Percentiles rank a stretch among this genome's conserved stretches.
Evolutionary conservation across 768 basidiomycete genomes (phyloP).

Genomic region (Tulasnella sp.): DNA sequence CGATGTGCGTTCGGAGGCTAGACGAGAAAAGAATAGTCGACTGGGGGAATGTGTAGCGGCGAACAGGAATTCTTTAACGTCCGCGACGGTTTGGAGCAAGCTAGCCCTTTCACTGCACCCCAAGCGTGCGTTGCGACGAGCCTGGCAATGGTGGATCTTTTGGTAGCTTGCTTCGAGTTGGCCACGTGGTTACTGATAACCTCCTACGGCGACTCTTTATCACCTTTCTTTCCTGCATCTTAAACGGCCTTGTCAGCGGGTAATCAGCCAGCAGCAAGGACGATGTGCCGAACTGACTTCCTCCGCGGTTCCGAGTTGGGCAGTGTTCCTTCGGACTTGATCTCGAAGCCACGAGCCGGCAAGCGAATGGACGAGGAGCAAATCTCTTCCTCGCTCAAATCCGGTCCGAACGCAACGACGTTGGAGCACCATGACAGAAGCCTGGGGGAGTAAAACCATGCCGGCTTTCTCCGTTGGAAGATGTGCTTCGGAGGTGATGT

Average conservation of each 20-base stretch:
- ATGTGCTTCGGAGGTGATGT: too few species aligned
- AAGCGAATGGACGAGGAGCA: constrained; percentile 48
- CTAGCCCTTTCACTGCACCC: constrained; percentile 78
- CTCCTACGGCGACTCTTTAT: too few species aligned
- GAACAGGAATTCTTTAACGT: constrained; percentile 48
- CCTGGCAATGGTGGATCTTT: too few species aligned
- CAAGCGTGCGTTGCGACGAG: constrained; percentile 30
- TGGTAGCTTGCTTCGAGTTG: too few species aligned
- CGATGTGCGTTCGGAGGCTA: constrained; percentile 45
- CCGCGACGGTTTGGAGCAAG: constrained; percentile 46
- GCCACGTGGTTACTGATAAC: constrained; percentile 36
- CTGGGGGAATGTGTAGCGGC: constrained; percentile 55
- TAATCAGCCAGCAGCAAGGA: not conserved
- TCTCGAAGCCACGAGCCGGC: constrained; percentile 64
- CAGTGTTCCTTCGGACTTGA: constrained; percentile 47
- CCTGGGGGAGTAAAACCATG: too few species aligned
- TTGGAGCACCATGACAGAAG: too few species aligned
- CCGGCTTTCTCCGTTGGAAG: too few species aligned
- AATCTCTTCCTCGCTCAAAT: too few species aligned
- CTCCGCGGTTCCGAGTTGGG: constrained; percentile 43
- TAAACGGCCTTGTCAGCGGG: not conserved
- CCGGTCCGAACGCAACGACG: too few species aligned
- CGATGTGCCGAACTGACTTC: constrained; percentile 42
- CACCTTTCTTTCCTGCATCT: not conserved
- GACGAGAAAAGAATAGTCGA: constrained; percentile 52